phyloP scores from a whole-genome alignment of 805 yeast species.

The Metschnikowia hibisci region DNA sequence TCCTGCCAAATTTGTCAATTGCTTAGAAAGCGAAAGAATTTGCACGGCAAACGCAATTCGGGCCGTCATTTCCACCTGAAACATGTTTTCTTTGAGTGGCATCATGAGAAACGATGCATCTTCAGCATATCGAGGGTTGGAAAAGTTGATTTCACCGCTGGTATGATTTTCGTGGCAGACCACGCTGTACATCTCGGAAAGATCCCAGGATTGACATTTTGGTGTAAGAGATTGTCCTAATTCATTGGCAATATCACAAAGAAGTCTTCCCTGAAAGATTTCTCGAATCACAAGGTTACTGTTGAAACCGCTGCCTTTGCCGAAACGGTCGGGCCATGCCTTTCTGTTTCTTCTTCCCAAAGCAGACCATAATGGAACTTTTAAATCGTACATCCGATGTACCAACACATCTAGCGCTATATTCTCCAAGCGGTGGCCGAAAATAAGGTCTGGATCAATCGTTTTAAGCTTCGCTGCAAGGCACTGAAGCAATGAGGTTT shows the following conservation, averaged over 20 bases:
- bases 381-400: slow-evolving; percentile 73
- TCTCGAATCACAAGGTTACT: slow-evolving; percentile 59
- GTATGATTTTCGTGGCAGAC: slow-evolving; percentile 62
- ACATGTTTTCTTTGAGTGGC: slow-evolving; percentile 65
- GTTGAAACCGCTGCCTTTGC: slow-evolving; percentile 48
- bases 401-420: slow-evolving; percentile 74
- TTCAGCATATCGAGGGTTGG: slow-evolving; percentile 58
- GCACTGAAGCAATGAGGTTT: slow-evolving; percentile 68
- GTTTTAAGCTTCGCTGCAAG: slow-evolving; percentile 65
- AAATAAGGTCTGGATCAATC: slow-evolving; percentile 85
- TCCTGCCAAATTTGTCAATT: slow-evolving; percentile 90
- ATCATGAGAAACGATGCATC: slow-evolving; percentile 65
- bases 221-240: slow-evolving; percentile 89
- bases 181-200: slow-evolving; percentile 83
- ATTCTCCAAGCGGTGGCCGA: slow-evolving; percentile 84
- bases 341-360: slow-evolving; percentile 80
- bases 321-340: slow-evolving; percentile 74
- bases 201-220: slow-evolving; percentile 92
- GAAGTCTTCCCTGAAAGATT: slow-evolving; percentile 75
- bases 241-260: slow-evolving; percentile 92
- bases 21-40: slow-evolving; percentile 83
- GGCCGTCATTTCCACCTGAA: slow-evolving; percentile 65
- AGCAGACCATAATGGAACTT: slow-evolving; percentile 71
- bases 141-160: slow-evolving; percentile 70
- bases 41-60: slow-evolving; percentile 80